Conservation (phyloP, 2,329 filamentous ascomycete species). For the Trichophyton mentagrophytes region DNA sequence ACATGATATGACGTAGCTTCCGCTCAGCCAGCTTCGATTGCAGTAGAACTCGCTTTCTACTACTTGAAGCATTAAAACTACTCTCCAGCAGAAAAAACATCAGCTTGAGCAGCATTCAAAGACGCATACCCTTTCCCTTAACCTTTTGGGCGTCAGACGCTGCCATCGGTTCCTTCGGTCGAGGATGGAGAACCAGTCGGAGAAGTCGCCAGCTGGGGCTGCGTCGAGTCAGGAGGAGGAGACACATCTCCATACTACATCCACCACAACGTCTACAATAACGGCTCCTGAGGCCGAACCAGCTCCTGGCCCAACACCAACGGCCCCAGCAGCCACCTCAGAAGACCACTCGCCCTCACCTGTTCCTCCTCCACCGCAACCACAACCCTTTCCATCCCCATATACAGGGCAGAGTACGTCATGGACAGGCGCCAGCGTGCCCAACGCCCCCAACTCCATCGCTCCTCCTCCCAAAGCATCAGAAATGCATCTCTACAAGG, state of each 20-base stretch:
- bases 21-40: not conserved
- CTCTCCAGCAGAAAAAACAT: not conserved
- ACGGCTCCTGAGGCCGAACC: not conserved
- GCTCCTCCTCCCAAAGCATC: slow-evolving; percentile 6
- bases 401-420: not conserved
- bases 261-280: not conserved
- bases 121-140: not conserved
- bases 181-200: not conserved
- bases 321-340: not conserved
- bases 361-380: not conserved
- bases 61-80: not conserved
- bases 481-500: not conserved
- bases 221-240: not conserved
- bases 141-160: too few relatives aligned
- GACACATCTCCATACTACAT: not conserved
- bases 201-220: not conserved
- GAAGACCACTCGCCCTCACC: not conserved
- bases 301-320: not conserved
- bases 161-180: not conserved
- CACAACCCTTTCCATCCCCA: not conserved
- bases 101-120: not conserved
- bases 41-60: not conserved
- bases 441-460: not conserved
- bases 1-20: slow-evolving; percentile 7
- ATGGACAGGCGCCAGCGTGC: not conserved